Percentiles rank a stretch among this genome's conserved stretches.
Conservation (phyloP, 345 rosid genomes). For the Dipteronia sinensis region DNA sequence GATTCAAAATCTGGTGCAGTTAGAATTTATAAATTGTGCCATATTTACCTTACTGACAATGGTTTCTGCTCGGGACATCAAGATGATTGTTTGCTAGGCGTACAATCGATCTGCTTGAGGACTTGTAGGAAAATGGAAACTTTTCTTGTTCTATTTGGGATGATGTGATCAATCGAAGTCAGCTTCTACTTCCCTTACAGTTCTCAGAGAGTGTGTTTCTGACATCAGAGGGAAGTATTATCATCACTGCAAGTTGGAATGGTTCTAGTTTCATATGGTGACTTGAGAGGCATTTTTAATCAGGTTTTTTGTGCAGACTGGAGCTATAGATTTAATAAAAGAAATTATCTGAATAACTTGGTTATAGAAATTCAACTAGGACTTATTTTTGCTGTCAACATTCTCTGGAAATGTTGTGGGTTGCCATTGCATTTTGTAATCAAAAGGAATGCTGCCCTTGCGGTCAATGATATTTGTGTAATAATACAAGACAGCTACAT, state of each 20-base stretch:
- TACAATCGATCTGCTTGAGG: not conserved
- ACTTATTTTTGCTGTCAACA: not conserved
- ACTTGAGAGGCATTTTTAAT: not conserved
- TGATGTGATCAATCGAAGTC: not conserved
- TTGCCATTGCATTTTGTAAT: not conserved
- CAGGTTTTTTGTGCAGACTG: not conserved
- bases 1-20: not conserved
- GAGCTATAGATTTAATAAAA: not conserved
- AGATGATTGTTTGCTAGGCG: not conserved
- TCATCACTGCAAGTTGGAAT: constrained; percentile 2
- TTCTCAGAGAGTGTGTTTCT: not conserved
- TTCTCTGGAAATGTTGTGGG: not conserved
- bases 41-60: not conserved
- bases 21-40: not conserved
- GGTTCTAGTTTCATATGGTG: not conserved
- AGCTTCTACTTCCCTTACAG: constrained; percentile 4
- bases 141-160: not conserved
- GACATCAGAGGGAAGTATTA: not conserved
- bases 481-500: not conserved
- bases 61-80: not conserved
- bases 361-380: not conserved
- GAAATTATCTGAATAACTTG: not conserved
- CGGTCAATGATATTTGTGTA: not conserved
- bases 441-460: not conserved
- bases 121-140: not conserved